A percentile compares a stretch with the other conserved stretches of the same genome.
These are phyloP conservation scores for Sporisorium sorghi DNA, from an alignment of 1,284 basidiomycete genomes.

Conservation along the genomic window DNA sequence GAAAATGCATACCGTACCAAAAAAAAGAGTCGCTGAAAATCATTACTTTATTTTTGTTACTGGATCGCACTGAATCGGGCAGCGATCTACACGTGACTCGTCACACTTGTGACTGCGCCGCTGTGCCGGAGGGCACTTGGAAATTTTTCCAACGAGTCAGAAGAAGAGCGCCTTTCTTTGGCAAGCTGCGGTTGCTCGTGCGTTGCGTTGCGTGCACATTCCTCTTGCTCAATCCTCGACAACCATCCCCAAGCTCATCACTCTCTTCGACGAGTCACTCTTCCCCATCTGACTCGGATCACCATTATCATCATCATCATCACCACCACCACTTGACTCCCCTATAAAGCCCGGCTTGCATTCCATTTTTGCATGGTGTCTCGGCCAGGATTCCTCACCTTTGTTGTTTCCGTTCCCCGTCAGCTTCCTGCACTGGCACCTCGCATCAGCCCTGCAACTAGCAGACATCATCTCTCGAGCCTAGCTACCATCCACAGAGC, in stretches of 20 bases:
- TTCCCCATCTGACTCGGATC: slow-evolving; percentile 2
- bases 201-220: slow-evolving; percentile 3
- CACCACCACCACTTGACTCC: background rate
- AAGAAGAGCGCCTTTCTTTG: background rate
- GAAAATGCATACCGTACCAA: background rate
- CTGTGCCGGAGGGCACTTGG: slow-evolving; percentile 6
- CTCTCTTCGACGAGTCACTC: background rate
- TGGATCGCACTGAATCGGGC: background rate
- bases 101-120: background rate
- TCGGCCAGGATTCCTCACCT: slow-evolving; percentile 12
- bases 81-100: slow-evolving; percentile 3
- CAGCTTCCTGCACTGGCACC: slow-evolving; percentile 15
- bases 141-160: slow-evolving; percentile 12
- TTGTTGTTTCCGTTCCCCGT: slow-evolving; percentile 16
- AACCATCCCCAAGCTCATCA: slow-evolving; percentile 4
- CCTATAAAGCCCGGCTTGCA: slow-evolving; percentile 16
- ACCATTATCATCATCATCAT: background rate
- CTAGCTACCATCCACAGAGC: background rate
- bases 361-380: slow-evolving; percentile 40
- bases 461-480: background rate
- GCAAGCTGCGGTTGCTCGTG: background rate
- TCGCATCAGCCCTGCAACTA: background rate
- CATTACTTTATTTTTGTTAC: background rate
- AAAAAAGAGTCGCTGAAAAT: background rate
- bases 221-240: background rate